phyloP scores from a whole-genome alignment of 164 flowering plant genomes.

The Berberis vulgaris region DNA sequence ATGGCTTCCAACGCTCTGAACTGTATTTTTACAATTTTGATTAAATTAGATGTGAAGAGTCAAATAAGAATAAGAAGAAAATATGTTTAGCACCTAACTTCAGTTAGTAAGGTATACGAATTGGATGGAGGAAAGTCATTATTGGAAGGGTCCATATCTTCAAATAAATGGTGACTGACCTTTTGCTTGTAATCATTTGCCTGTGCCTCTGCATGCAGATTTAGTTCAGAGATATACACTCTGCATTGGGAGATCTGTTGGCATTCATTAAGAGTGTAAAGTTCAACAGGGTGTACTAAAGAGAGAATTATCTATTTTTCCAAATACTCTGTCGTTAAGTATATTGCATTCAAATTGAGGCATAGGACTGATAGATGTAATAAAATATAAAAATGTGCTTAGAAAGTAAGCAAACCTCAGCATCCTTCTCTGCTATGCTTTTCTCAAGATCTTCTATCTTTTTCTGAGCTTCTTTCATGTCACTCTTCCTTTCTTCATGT shows the following conservation, averaged over 20 bases:
- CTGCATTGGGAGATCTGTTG: slow-evolving; percentile 60
- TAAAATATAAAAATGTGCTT: not conserved
- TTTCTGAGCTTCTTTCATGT: slow-evolving; percentile 41
- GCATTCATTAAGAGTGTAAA: slow-evolving; percentile 2
- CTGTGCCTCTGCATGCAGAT: slow-evolving; percentile 96
- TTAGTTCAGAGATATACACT: slow-evolving; percentile 75
- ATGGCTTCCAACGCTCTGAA: slow-evolving; percentile 88
- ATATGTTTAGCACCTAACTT: no score
- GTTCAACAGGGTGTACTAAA: not conserved
- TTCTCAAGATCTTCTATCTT: slow-evolving; percentile 49
- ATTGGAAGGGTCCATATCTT: no score
- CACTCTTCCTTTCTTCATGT: slow-evolving; percentile 47
- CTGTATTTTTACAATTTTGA: slow-evolving; percentile 23
- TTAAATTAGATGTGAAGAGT: not conserved
- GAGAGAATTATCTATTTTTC: no score
- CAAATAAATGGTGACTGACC: slow-evolving; percentile 26
- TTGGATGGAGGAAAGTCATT: no score
- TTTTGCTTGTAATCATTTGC: slow-evolving; percentile 86
- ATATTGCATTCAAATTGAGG: no score
- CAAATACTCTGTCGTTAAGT: no score
- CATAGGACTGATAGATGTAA: not conserved
- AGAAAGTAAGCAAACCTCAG: slow-evolving; percentile 45
- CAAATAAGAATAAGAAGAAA: not conserved
- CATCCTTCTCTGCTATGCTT: slow-evolving; percentile 44
- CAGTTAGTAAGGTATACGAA: no score